Evolutionary conservation across 441 rosid genomes (phyloP), one percentile per base, ranked within the genome.

Genomic region (Breynia disticha): DNA sequence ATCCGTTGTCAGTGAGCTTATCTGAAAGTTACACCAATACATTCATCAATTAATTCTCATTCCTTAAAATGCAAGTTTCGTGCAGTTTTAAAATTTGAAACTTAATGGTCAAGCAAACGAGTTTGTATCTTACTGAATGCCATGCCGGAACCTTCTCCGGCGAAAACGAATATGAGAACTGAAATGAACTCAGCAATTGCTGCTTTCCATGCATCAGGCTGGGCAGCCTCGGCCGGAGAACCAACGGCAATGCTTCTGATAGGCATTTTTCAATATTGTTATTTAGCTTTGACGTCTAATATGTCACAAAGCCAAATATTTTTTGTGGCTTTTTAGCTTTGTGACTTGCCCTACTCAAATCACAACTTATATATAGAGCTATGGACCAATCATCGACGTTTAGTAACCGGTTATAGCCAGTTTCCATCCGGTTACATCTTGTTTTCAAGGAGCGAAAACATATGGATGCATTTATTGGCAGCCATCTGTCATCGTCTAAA

Each of bases 121-220:
- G 61, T 1, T 15, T 10, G 15, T 46, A 51, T 45, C 65, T 63
- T 63, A 68, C 68, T 81, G 10, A 77, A 87, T 45, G 96, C 96
- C 94, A 84, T 87, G 52, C 96, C 83, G 2, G 94, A 84, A 44
- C 96, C 96, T 68, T 83, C 80, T 0, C 96, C 96, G 6, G 96
- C 93, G 57, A 87, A 82, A 15, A 84, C 90, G 15, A 87, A 87
- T 54, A 87, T 82, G 57, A 87, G 60, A 50, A 79, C 70, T 14
- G 90, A 84, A 11, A 84, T 67, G 63, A 87, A 87, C 86, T 87
- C 96, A 18, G 95, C 96, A 52, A 87, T 68, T 1, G 83, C 90
- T 9, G 88, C 88, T 58, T 67, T 87, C 14, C 85, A 64, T 42
- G 85, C 77, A 35, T 79, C 95, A 1, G 88, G 79, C 5, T 72